Conservation (phyloP, 225 moss, liverwort and hornwort genomes). For the Straminergon stramineum region DNA sequence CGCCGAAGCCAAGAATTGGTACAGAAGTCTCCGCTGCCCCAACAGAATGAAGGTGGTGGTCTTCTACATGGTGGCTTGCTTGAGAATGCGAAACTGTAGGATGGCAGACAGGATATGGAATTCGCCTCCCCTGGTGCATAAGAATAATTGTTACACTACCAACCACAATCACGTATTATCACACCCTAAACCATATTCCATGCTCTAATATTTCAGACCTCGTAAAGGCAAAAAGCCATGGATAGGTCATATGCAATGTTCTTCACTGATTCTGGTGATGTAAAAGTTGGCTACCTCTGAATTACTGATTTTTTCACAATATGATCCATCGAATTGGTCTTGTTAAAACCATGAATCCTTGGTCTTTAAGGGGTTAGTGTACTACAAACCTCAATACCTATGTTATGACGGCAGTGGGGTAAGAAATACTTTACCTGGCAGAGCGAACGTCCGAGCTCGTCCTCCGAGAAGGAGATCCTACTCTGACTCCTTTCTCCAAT, state of each 20-base stretch:
- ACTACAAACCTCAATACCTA: background rate
- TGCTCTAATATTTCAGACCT: background rate
- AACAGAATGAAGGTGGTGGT: conserved; percentile 11
- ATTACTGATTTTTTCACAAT: background rate
- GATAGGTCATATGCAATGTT: background rate
- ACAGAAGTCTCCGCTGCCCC: conserved; percentile 27
- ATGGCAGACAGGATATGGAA: conserved; percentile 12
- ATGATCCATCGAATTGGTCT: background rate
- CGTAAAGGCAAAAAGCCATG: background rate
- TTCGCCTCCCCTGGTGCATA: conserved; percentile 22
- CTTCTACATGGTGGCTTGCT: conserved; percentile 34
- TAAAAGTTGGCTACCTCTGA: background rate
- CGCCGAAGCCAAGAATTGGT: conserved; percentile 21
- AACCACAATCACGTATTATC: background rate
- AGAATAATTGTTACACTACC: background rate
- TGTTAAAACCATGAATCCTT: background rate
- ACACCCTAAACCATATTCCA: background rate
- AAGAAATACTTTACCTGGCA: conserved; percentile 18
- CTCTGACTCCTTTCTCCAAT: conserved; percentile 22
- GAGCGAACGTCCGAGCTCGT: conserved; percentile 18
- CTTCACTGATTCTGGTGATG: background rate
- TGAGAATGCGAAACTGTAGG: conserved; percentile 27
- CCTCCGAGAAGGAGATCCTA: conserved; percentile 22
- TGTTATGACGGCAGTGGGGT: background rate
- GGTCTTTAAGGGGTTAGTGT: too few species aligned